Conservation (phyloP, 202 grass and related monocot species). For the Hordeum pubiflorum region DNA sequence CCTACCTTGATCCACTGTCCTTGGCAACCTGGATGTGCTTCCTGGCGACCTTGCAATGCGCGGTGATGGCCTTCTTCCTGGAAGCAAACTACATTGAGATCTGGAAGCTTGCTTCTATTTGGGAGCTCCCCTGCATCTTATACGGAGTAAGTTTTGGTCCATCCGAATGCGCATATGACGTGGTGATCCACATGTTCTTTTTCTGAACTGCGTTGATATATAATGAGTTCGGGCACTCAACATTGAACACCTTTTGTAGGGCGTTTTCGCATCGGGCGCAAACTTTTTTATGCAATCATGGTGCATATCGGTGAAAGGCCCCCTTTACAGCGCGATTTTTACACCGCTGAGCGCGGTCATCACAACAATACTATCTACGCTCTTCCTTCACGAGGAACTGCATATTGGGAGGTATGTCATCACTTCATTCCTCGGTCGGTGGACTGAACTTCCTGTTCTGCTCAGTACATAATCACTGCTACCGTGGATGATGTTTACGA, state of each 20-base stretch:
- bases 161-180: not conserved
- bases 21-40: constrained; percentile 75
- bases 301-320: constrained; percentile 69
- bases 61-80: constrained; percentile 42
- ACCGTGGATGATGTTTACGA: not conserved
- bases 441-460: not conserved
- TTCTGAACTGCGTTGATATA: not conserved
- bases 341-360: constrained; percentile 39
- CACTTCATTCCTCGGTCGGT: not conserved
- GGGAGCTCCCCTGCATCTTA: constrained; percentile 47
- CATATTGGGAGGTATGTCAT: constrained; percentile 56
- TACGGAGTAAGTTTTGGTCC: constrained; percentile 45
- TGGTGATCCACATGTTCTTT: not conserved
- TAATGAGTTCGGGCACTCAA: not conserved
- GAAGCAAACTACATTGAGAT: constrained; percentile 25
- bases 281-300: constrained; percentile 75
- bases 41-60: constrained; percentile 57
- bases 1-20: constrained; percentile 58
- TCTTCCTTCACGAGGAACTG: constrained; percentile 54
- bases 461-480: not conserved
- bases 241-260: constrained; percentile 26
- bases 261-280: constrained; percentile 58
- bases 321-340: constrained; percentile 63
- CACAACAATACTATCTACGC: constrained; percentile 14
- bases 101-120: constrained; percentile 54